phyloP scores from a whole-genome alignment of 2,329 filamentous ascomycete species.

The Penicillium sp. region DNA sequence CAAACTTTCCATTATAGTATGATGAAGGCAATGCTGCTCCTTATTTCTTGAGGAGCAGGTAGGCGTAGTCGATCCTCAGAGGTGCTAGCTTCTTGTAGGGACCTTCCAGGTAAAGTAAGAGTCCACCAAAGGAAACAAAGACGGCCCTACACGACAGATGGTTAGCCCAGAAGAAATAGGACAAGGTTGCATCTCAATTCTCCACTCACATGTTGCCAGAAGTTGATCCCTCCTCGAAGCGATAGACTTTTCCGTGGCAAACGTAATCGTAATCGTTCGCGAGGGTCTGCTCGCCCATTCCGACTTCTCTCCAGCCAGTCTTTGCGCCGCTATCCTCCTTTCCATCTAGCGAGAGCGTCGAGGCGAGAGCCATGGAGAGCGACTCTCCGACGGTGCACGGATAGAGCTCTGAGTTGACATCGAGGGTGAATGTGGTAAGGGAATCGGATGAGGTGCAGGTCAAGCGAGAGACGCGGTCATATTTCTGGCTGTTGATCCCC shows the following conservation, averaged over 20 bases:
- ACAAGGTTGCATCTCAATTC: not conserved
- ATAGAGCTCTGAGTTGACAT: conserved; percentile 94
- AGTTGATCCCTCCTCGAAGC: conserved; percentile 60
- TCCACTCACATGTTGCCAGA: conserved; percentile 81
- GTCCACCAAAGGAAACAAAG: conserved; percentile 90
- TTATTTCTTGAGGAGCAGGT: conserved; percentile 91
- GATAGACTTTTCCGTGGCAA: conserved; percentile 58
- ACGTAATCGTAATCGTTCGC: conserved; percentile 59
- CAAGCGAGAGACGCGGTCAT: conserved; percentile 92
- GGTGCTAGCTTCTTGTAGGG: conserved; percentile 95
- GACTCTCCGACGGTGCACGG: conserved; percentile 75
- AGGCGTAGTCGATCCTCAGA: conserved; percentile 89
- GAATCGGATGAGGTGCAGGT: conserved; percentile 76
- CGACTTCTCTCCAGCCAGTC: conserved; percentile 75
- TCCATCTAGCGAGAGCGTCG: conserved; percentile 85
- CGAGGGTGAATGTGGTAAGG: conserved; percentile 78
- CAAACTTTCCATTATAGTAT: not conserved
- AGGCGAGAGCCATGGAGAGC: conserved; percentile 80
- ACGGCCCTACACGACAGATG: conserved; percentile 70
- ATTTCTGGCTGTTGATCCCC: conserved; percentile 80
- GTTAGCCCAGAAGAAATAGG: conserved; percentile 3
- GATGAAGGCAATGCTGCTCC: conserved; percentile 10
- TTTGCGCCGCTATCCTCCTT: conserved; percentile 69
- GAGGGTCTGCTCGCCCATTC: conserved; percentile 62
- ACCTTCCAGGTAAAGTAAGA: conserved; percentile 88